Percentiles rank a stretch among this genome's conserved stretches.
These are phyloP conservation scores for Beta macrorhiza DNA, from an alignment of 179 eudicot genomes.

Conservation along the genomic window DNA sequence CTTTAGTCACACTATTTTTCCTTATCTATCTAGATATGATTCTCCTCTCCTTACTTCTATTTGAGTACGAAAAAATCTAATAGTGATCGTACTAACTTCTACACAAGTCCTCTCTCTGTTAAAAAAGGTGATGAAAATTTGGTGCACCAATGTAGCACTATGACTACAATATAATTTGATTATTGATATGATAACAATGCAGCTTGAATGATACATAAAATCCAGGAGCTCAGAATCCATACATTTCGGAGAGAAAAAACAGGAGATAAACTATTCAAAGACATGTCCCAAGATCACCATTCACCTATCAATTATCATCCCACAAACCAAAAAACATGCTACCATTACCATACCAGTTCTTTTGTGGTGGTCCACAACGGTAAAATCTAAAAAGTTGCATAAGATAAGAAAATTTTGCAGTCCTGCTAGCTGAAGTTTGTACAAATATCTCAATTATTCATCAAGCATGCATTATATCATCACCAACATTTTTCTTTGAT, in stretches of 20 bases:
- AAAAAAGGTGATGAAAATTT: not conserved
- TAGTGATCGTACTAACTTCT: too few species aligned
- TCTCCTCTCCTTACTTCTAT: too few species aligned
- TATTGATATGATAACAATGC: constrained; percentile 15
- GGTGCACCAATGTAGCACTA: not conserved
- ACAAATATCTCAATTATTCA: not conserved
- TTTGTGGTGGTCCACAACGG: constrained; percentile 12
- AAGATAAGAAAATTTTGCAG: not conserved
- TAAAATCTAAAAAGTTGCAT: not conserved
- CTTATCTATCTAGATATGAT: too few species aligned
- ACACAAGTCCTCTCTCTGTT: too few species aligned
- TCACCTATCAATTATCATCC: constrained; percentile 16
- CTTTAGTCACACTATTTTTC: too few species aligned
- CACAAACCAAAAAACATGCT: not conserved
- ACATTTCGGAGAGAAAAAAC: constrained; percentile 4
- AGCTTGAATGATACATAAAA: constrained; percentile 28
- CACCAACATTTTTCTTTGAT: not conserved
- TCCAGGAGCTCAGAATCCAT: not conserved
- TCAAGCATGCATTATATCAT: constrained; percentile 4
- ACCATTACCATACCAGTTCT: not conserved
- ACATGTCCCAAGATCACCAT: constrained; percentile 25
- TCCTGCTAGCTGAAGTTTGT: not conserved
- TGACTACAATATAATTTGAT: not conserved
- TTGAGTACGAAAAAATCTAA: too few species aligned
- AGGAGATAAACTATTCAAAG: constrained; percentile 11